Base-by-base conservation (phyloP, 768 basidiomycete genomes). In the Lactarius psammicola region DNA sequence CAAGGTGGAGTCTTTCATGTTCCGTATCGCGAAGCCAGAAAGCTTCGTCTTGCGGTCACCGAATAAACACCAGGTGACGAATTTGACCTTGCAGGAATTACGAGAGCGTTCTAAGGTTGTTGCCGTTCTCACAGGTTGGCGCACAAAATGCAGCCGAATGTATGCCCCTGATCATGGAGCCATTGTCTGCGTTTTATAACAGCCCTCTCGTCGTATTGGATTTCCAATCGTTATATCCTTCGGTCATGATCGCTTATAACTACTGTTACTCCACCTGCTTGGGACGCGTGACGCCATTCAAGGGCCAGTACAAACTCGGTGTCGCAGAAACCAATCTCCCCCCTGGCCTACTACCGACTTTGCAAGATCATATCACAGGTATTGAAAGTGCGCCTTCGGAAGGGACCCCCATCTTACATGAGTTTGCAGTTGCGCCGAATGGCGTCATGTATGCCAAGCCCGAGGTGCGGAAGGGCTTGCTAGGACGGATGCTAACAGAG, bases 1-100 rank as follows among this genome's bases (percentile, higher is more conserved):
- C 81, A 99, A 98, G 77, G 97, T 98, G 31, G 97, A 99, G 78
- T 95, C 95, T 0, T 96, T 99, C 78, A 89, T 99, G 89, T 95
- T 97, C 75, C 87, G 95, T 23, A 94, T 98, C 56, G 92, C 92
- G 20, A 98, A 98, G 75, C 95, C 97, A 0, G 97, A 98, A 74
- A 91, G 84, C 69, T 95, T 95, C 69, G 84, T 98, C 26, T 79
- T 99, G 5, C 78, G 96, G 15, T 98, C 96, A 0, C 97, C 97
- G 0, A 95, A 88, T 68, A 90, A 87, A 75, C 79, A 82, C 62
- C 90, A 97, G 75, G 95, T 95, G 66, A 65, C 30, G 57, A 49
- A 38, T 55, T 31, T 15, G 30, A 28, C 20, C 20, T 34, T 69
- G 38, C 26, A 23, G 26, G 13, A 54, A 11, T 36, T 31, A 28